Evolutionary conservation across 2,329 filamentous ascomycete species (phyloP).

Genomic region (Metarhizium brunneum): DNA sequence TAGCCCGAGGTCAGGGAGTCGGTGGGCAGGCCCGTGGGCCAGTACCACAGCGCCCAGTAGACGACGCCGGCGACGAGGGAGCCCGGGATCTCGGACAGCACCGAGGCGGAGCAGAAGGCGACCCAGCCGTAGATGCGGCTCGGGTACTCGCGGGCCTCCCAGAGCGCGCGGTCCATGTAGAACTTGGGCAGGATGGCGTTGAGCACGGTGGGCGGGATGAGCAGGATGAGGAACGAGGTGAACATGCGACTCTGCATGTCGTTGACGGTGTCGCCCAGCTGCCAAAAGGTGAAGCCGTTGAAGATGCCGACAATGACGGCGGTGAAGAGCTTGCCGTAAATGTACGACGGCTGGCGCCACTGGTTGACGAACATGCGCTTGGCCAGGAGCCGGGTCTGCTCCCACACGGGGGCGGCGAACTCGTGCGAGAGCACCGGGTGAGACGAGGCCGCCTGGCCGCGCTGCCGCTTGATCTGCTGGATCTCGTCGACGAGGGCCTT

Average conservation of each 20-base stretch:
- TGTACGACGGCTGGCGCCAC: conserved; percentile 68
- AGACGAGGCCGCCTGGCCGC: conserved; percentile 6
- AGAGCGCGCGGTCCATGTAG: conserved; percentile 62
- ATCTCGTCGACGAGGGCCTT: conserved; percentile 54
- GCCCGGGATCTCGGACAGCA: conserved; percentile 64
- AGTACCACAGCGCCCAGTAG: conserved; percentile 74
- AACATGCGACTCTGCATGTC: conserved; percentile 76
- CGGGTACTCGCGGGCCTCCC: conserved; percentile 65
- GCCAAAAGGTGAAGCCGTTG: conserved; percentile 72
- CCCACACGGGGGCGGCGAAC: conserved; percentile 55
- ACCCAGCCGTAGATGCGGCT: conserved; percentile 70
- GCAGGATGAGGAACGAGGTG: conserved; percentile 54
- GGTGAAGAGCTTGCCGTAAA: conserved; percentile 69
- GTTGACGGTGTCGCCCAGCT: conserved; percentile 53
- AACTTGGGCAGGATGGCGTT: conserved; percentile 72
- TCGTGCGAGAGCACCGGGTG: conserved; percentile 28
- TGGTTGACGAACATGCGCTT: conserved; percentile 63
- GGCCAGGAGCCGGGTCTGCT: conserved; percentile 58
- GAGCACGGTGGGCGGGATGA: conserved; percentile 61
- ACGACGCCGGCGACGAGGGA: conserved; percentile 55
- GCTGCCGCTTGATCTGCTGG: conserved; percentile 39
- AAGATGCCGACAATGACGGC: conserved; percentile 65
- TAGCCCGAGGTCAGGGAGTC: conserved; percentile 38
- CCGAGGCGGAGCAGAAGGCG: conserved; percentile 64
- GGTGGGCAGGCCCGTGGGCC: conserved; percentile 58